Evolutionary conservation across 1,139 yeast species (phyloP).

Genomic region (Pichia terricola): DNA sequence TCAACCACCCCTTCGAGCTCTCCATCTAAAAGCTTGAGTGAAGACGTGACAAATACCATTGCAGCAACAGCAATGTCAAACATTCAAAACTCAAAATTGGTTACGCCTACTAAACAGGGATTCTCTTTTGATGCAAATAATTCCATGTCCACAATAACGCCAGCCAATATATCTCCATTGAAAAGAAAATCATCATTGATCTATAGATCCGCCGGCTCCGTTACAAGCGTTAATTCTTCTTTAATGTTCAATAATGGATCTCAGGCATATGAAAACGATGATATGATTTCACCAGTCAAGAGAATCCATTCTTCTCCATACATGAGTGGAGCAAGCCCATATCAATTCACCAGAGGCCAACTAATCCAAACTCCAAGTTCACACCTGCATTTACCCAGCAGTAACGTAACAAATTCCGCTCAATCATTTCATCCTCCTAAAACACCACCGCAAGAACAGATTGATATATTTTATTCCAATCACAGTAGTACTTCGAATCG

Average conservation of each 20-base stretch:
- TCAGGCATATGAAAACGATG: slow-evolving; percentile 2
- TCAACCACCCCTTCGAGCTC: slow-evolving; percentile 14
- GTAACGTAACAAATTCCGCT: no score
- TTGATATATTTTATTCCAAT: slow-evolving; percentile 1
- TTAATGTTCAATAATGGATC: slow-evolving; percentile 3
- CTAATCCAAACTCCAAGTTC: slow-evolving; percentile 13
- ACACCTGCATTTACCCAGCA: slow-evolving; percentile 2
- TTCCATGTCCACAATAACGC: slow-evolving; percentile 7
- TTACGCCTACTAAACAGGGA: slow-evolving; percentile 6
- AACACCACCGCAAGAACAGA: slow-evolving; percentile 20
- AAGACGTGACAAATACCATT: slow-evolving; percentile 12
- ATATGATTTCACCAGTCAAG: slow-evolving; percentile 21
- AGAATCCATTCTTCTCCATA: slow-evolving; percentile 23
- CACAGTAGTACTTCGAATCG: not conserved
- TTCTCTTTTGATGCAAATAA: slow-evolving; percentile 5
- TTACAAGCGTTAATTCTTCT: not conserved
- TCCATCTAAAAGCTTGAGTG: slow-evolving; percentile 11
- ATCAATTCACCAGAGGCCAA: slow-evolving; percentile 7
- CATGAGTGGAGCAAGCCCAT: slow-evolving; percentile 13
- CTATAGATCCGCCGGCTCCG: slow-evolving; percentile 3
- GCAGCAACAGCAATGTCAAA: slow-evolving; percentile 15
- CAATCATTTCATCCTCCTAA: slow-evolving; percentile 13
- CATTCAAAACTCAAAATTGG: slow-evolving; percentile 10
- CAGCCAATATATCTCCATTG: slow-evolving; percentile 17
- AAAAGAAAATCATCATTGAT: slow-evolving; percentile 18